Evolutionary conservation across 2,329 filamentous ascomycete genomes (phyloP), one percentile per base, ranked within the genome.

Genomic region (Lomentospora prolificans): DNA sequence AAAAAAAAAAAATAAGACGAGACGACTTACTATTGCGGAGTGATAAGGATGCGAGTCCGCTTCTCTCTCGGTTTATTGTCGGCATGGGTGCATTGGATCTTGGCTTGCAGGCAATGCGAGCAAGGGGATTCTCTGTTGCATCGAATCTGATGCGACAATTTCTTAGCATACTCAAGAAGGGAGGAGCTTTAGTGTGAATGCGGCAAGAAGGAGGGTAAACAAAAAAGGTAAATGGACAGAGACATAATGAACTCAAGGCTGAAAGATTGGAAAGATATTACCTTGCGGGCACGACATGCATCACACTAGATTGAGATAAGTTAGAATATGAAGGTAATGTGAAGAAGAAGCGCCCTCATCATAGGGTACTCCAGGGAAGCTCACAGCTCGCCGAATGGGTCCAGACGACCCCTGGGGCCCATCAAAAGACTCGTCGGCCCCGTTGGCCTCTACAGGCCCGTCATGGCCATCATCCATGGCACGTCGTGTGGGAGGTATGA

Each of bases 71-170:
- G 66, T 14, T 62, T 64, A 48, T 59, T 57, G 39, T 66, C 65
- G 6, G 62, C 61, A 50, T 71, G 67, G 19, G 64, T 67, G 44
- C 69, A 71, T n/a, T 66, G 62, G 17, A 71, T 69, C 59, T 69
- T 69, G 57, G 67, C 67, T 51, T 69, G 65, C 2, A 65, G 44
- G 50, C 69, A 71, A 54, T 70, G 68, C 33, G 68, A 65, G 33
- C 69, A 71, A 2, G 69, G 69, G 2, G 61, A 64, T 52, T 70
- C 66, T 57, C 69, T 67, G 58, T 70, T 68, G 59, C 69, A 71
- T 9, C 69, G 68, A 51, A 70, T 68, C 66, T 68, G 58, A 10
- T 17, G 28, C 19, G 50, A 27, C 14, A 51, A 25, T n/a, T 22
- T 25, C 8, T 31, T 30, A 31, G 27, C n/a, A 25, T 12, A 28